These are phyloP conservation scores for Lachancea fermentati DNA, from an alignment of 805 yeast genomes.

Conservation along the genomic window DNA sequence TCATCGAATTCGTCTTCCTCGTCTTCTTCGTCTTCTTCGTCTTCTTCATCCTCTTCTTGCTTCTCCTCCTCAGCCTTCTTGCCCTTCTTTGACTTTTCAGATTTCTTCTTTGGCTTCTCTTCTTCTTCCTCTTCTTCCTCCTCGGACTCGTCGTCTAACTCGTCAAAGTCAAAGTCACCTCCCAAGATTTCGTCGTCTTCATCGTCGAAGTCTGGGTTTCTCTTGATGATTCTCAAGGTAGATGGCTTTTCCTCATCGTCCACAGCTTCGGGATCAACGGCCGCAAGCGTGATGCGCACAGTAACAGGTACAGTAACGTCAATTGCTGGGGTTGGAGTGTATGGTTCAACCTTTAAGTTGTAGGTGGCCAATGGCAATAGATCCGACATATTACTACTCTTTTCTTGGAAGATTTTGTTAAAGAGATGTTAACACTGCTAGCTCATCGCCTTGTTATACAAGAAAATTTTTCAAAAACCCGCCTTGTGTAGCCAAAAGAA, in stretches of 20 bases:
- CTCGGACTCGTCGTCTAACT: slow-evolving; percentile 41
- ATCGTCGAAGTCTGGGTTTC: slow-evolving; percentile 44
- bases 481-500: no score
- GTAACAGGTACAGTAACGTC: slow-evolving; percentile 84
- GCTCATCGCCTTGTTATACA: no score
- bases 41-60: slow-evolving; percentile 36
- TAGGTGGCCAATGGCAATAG: slow-evolving; percentile 82
- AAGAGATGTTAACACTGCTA: no score
- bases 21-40: slow-evolving; percentile 48
- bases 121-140: slow-evolving; percentile 34
- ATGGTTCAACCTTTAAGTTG: slow-evolving; percentile 81
- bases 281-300: slow-evolving; percentile 88
- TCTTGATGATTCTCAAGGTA: slow-evolving; percentile 83
- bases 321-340: slow-evolving; percentile 80
- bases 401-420: no score
- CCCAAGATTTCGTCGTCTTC: slow-evolving; percentile 44
- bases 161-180: slow-evolving; percentile 41
- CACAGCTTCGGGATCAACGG: slow-evolving; percentile 80
- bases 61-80: slow-evolving; percentile 38
- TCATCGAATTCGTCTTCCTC: slow-evolving; percentile 62
- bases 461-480: no score
- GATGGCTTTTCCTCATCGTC: slow-evolving; percentile 81
- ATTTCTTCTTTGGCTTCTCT: slow-evolving; percentile 44
- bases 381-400: no score
- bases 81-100: slow-evolving; percentile 40